Percentiles rank a stretch among this genome's conserved stretches.
Conservation (phyloP, 78 protist genomes). For the Chrysochromulina tobinii region DNA sequence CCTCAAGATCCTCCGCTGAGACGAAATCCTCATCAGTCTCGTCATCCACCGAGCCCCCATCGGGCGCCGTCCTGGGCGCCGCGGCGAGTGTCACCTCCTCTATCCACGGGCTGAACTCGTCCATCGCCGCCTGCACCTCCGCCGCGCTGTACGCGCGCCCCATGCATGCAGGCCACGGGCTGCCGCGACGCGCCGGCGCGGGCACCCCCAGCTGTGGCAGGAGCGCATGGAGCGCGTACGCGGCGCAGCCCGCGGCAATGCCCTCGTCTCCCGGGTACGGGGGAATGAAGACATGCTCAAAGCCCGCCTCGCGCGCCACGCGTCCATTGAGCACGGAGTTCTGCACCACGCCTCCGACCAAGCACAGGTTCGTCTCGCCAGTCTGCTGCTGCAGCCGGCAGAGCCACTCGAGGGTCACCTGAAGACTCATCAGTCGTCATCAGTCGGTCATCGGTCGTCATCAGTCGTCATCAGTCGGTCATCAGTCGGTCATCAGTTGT, state of each 20-base stretch:
- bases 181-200: background rate
- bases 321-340: slow-evolving; percentile 30
- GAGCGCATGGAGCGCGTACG: background rate
- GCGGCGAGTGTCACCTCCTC: background rate
- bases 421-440: background rate
- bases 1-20: background rate
- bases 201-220: background rate
- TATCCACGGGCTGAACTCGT: background rate
- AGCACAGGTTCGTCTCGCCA: background rate
- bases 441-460: background rate
- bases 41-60: background rate
- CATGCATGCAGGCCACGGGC: background rate
- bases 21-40: too few relatives aligned
- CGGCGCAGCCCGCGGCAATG: slow-evolving; percentile 27
- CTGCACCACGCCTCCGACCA: slow-evolving; percentile 18
- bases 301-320: slow-evolving; percentile 14
- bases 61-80: background rate
- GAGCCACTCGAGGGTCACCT: background rate
- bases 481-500: too few relatives aligned
- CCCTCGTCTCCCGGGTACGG: slow-evolving; percentile 32
- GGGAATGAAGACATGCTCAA: background rate
- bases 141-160: background rate
- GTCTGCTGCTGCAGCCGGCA: background rate
- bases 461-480: too few relatives aligned
- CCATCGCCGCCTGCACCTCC: slow-evolving; percentile 3